Evolutionary conservation across 116 monocot species (phyloP).

Genomic region (Posidonia oceanica): DNA sequence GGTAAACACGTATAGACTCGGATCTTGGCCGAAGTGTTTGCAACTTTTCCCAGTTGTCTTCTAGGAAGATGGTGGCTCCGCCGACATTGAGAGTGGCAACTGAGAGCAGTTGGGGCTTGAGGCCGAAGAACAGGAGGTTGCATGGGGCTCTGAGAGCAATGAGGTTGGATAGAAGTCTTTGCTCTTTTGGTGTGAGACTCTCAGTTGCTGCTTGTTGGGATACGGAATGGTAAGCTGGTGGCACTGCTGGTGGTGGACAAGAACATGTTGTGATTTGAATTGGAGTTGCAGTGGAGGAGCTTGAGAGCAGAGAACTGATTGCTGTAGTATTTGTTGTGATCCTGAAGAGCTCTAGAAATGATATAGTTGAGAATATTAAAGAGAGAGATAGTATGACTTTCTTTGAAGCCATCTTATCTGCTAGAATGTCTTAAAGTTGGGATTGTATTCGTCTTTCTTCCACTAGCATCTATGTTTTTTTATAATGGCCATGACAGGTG

Average conservation of each 20-base stretch:
- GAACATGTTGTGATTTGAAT: conserved; percentile 1
- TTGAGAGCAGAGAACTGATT: background rate
- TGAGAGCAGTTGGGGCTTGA: conserved; percentile 31
- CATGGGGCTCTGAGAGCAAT: conserved; percentile 32
- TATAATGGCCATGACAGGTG: background rate
- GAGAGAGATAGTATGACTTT: conserved; percentile 33
- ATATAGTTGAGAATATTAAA: conserved; percentile 28
- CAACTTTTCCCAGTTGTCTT: conserved; percentile 27
- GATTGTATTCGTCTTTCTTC: background rate
- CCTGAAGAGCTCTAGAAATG: conserved; percentile 34
- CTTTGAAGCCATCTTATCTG: conserved; percentile 20
- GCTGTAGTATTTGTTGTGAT: conserved; percentile 11
- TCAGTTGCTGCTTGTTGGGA: background rate
- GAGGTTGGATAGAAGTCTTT: conserved; percentile 19
- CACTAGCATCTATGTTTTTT: background rate
- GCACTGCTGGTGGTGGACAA: background rate
- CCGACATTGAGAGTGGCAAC: conserved; percentile 19
- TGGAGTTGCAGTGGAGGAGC: too few relatives aligned
- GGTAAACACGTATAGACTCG: conserved; percentile 12
- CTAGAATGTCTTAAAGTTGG: too few relatives aligned
- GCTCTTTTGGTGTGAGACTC: conserved; percentile 39
- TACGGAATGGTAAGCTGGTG: background rate
- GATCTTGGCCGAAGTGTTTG: background rate
- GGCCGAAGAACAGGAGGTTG: conserved; percentile 57
- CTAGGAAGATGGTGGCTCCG: conserved; percentile 39